Percentiles rank a stretch among this genome's conserved stretches.
These are phyloP conservation scores for Gryganskiella cystojenkinii DNA, from an alignment of 192 early-diverging fungal genomes.

Conservation along the genomic window DNA sequence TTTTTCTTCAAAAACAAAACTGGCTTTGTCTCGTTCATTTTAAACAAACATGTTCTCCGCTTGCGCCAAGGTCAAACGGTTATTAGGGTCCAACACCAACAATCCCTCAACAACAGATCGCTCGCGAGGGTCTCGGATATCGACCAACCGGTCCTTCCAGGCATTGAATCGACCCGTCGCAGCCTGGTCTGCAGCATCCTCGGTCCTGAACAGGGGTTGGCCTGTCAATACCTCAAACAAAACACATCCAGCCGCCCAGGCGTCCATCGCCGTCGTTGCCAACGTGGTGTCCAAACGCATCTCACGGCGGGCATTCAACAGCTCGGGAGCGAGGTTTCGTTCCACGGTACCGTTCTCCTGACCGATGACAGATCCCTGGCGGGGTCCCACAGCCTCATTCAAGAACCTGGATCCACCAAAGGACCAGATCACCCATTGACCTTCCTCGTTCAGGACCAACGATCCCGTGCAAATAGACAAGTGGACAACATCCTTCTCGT, in stretches of 20 bases:
- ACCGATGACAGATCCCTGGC: constrained; percentile 37
- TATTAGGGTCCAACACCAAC: constrained; percentile 39
- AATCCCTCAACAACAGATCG: constrained; percentile 36
- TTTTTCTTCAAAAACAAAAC: too few relatives aligned
- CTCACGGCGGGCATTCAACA: constrained; percentile 32
- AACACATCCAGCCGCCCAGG: constrained; percentile 51
- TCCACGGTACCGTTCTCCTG: constrained; percentile 43
- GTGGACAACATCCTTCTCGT: constrained; percentile 51
- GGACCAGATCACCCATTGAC: constrained; percentile 50
- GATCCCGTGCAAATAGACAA: constrained; percentile 51
- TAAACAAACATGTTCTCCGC: constrained; percentile 37
- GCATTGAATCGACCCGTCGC: constrained; percentile 41
- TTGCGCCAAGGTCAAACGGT: constrained; percentile 32
- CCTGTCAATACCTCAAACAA: constrained; percentile 48
- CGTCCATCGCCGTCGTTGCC: constrained; percentile 42
- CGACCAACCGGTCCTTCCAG: constrained; percentile 47
- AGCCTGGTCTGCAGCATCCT: constrained; percentile 50
- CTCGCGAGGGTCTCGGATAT: constrained; percentile 35
- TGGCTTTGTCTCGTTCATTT: too few relatives aligned
- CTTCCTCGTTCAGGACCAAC: constrained; percentile 44
- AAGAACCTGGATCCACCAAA: constrained; percentile 49
- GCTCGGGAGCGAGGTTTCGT: constrained; percentile 37
- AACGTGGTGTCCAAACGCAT: constrained; percentile 31
- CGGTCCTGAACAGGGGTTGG: constrained; percentile 45
- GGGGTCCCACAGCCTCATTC: constrained; percentile 48